Percentiles rank a stretch among this genome's conserved stretches.
Evolutionary conservation across 352 stramenopile genomes (phyloP).

Genomic region (Phytophthora citrophthora): DNA sequence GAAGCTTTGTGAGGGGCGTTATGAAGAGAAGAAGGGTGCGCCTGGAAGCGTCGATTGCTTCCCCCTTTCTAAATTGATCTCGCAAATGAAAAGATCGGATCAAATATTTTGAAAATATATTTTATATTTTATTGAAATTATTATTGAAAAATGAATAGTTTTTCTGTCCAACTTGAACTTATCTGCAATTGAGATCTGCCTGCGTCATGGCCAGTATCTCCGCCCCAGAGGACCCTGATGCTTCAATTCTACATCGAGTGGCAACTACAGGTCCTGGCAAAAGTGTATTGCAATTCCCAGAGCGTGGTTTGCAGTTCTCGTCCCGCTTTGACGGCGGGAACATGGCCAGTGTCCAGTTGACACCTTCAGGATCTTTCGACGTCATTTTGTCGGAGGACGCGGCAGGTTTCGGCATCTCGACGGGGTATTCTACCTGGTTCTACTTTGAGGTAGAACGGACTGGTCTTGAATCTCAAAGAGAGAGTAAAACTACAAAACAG

Average conservation of each 20-base stretch:
- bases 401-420: constrained; percentile 41
- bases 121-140: no score
- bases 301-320: constrained; percentile 60
- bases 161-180: constrained; percentile 5
- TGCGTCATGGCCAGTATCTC: constrained; percentile 1
- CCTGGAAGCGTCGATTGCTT: constrained; percentile 5
- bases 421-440: constrained; percentile 89
- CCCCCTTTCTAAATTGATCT: constrained; percentile 24
- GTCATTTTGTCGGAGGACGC: constrained; percentile 53
- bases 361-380: constrained; percentile 34
- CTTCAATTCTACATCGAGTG: constrained; percentile 16
- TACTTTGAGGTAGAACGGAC: constrained; percentile 81
- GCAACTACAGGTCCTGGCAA: constrained; percentile 43
- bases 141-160: background rate
- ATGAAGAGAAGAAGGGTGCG: background rate
- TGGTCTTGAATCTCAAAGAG: background rate
- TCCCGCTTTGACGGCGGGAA: constrained; percentile 81
- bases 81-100: background rate
- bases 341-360: constrained; percentile 43
- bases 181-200: background rate
- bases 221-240: constrained; percentile 6
- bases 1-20: background rate
- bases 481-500: constrained; percentile 17
- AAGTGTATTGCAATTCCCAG: constrained; percentile 34
- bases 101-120: no score